Evolutionary conservation across 176 grass and related monocot genomes (phyloP), one percentile per base, ranked within the genome.

Genomic region (Saccharum officinarum): DNA sequence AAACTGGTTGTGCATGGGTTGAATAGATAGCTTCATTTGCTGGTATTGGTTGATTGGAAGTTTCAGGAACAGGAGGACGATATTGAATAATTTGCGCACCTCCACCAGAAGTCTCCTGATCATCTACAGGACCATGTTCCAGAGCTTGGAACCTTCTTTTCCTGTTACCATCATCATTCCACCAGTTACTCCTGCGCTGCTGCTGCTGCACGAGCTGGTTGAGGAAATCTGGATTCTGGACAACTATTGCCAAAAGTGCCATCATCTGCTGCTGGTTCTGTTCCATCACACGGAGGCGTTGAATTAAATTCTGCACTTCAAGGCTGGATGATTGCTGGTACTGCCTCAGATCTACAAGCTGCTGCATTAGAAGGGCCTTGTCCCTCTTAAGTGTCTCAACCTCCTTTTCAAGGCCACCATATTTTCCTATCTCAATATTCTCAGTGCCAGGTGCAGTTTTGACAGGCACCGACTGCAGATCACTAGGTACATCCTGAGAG

Each of bases 301-400:
- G 85, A 47, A 87, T 62, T 40, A 95, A 62, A 62, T 80, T 92
- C 71, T 92, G 91, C 20, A 95, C 71, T 86, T 95, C 88, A 81
- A 87, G 83, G 75, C 86, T 90, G 75, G 90, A 90, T 7, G 80
- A 81, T 76, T 95, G 93, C 65, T 95, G 93, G 66, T 90, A 90
- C 67, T 87, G 93, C 31, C 93, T 88, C 47, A 95, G 93, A 77
- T 90, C 89, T 37, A 95, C 90, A 67, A 95, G 93, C 81, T 95
- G 88, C 68, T 92, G 83, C 93, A 95, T 95, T 44, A 95, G 88
- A 67, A 95, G 79, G 71, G 88, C 79, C 76, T 95, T 95, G 55
- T 95, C 93, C 80, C 93, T 92, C 80, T 95, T 95, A 62, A 95
- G 93, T 67, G 90, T 88, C 83, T 95, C 93, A 61, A 92, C 89